These are phyloP conservation scores for Escovopsis weberi DNA, from an alignment of 2,329 filamentous ascomycete species.

Conservation along the genomic window DNA sequence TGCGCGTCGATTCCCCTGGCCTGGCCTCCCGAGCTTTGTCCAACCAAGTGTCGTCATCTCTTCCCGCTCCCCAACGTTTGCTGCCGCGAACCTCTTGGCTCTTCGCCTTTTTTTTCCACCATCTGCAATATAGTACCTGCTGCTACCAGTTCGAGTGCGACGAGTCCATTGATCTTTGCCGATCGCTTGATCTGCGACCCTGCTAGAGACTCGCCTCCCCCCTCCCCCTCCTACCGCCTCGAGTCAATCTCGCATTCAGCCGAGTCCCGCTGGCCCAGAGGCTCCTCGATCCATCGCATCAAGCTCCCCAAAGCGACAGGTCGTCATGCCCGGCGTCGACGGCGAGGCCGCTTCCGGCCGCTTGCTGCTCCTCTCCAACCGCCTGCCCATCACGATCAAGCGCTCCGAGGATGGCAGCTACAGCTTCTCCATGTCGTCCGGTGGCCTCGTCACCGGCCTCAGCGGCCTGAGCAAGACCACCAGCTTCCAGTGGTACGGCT, in stretches of 20 bases:
- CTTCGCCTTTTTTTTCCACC: not conserved
- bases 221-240: too few species aligned
- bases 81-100: not conserved
- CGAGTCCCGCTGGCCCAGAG: not conserved
- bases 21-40: not conserved
- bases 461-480: conserved; percentile 85
- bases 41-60: conserved; percentile 5
- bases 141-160: too few species aligned
- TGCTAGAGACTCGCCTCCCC: not conserved
- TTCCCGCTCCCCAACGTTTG: conserved; percentile 4
- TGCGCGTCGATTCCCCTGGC: too few species aligned
- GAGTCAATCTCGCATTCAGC: too few species aligned
- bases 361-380: conserved; percentile 82
- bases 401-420: conserved; percentile 83
- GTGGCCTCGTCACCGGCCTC: conserved; percentile 84
- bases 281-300: not conserved
- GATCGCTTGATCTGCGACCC: too few species aligned
- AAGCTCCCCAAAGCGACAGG: not conserved
- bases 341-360: conserved; percentile 27
- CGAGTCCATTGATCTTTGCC: too few species aligned
- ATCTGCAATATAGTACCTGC: not conserved
- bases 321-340: conserved; percentile 19
- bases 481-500: conserved; percentile 96
- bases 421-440: conserved; percentile 91
- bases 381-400: conserved; percentile 93